A percentile compares a stretch with the other conserved stretches of the same genome.
These are phyloP conservation scores for Osmozyma mogii DNA, from an alignment of 805 yeast genomes.

Conservation along the genomic window DNA sequence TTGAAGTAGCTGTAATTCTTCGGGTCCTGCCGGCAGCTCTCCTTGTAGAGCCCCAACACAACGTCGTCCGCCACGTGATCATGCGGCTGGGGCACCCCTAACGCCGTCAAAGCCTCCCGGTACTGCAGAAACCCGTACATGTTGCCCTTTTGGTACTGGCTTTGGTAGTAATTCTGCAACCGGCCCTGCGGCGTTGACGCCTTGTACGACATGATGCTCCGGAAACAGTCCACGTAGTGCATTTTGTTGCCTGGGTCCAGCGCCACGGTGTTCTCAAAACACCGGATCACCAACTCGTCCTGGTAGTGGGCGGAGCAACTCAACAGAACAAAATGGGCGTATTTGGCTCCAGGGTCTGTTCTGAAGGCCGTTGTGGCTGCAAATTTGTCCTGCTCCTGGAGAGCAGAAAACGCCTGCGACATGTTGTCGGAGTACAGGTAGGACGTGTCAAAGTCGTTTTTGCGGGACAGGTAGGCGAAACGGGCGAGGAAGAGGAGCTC, in stretches of 20 bases:
- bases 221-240: slow-evolving; percentile 32
- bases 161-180: slow-evolving; percentile 22
- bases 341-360: slow-evolving; percentile 15
- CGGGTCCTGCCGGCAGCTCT: slow-evolving; percentile 22
- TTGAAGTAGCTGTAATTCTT: slow-evolving; percentile 31
- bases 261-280: slow-evolving; percentile 30
- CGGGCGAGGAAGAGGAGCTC: slow-evolving; percentile 41
- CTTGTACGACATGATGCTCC: slow-evolving; percentile 14
- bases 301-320: slow-evolving; percentile 25
- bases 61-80: slow-evolving; percentile 25
- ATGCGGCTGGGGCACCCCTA: slow-evolving; percentile 19
- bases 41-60: slow-evolving; percentile 27
- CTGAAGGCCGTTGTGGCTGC: slow-evolving; percentile 17
- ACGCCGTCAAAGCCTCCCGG: slow-evolving; percentile 19
- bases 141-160: slow-evolving; percentile 19
- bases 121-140: slow-evolving; percentile 30
- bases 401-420: slow-evolving; percentile 22
- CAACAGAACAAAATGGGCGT: slow-evolving; percentile 21
- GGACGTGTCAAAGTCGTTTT: slow-evolving; percentile 12
- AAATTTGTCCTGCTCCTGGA: slow-evolving; percentile 33
- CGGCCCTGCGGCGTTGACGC: slow-evolving; percentile 11
- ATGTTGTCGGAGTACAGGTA: slow-evolving; percentile 28
- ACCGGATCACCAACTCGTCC: slow-evolving; percentile 33
- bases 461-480: slow-evolving; percentile 4
- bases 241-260: slow-evolving; percentile 26